Evolutionary conservation across 768 basidiomycete genomes (phyloP).

Genomic region (Auriculariales sp.): DNA sequence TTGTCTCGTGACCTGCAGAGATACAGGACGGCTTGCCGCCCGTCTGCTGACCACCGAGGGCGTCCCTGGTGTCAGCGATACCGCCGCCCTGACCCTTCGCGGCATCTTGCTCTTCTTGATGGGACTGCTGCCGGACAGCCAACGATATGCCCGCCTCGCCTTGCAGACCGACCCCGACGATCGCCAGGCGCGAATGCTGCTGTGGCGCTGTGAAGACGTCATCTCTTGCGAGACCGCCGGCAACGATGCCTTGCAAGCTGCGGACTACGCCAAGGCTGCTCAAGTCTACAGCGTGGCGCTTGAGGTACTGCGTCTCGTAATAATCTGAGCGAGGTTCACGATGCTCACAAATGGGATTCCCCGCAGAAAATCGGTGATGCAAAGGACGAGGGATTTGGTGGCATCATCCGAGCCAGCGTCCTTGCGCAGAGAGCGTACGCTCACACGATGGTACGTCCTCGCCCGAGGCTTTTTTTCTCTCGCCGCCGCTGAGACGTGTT

Average conservation of each 20-base stretch:
- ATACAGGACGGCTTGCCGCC: not conserved
- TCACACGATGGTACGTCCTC: too few relatives aligned
- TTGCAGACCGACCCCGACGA: constrained; percentile 68
- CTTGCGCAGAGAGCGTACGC: too few relatives aligned
- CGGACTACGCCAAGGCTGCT: constrained; percentile 44
- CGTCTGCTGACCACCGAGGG: not conserved
- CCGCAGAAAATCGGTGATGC: constrained; percentile 48
- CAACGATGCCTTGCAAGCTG: constrained; percentile 55
- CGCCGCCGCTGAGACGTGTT: too few relatives aligned
- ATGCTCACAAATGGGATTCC: not conserved
- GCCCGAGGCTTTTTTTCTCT: too few relatives aligned
- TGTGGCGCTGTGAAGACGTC: constrained; percentile 70
- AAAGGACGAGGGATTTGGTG: constrained; percentile 64
- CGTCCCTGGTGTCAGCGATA: not conserved
- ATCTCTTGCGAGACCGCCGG: constrained; percentile 78
- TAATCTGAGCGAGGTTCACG: not conserved
- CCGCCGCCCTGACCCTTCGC: constrained; percentile 26
- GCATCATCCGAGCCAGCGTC: constrained; percentile 65
- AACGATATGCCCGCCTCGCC: constrained; percentile 56
- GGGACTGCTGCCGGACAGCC: constrained; percentile 53
- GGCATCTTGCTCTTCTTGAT: constrained; percentile 67
- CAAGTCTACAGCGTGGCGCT: constrained; percentile 58
- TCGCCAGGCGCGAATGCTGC: constrained; percentile 49
- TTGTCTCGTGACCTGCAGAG: too few relatives aligned
- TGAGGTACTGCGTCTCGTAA: not conserved